Evolutionary conservation across 371 early-diverging fungal species (phyloP), one percentile per base, ranked within the genome.

Genomic region (Mortierella sp.): DNA sequence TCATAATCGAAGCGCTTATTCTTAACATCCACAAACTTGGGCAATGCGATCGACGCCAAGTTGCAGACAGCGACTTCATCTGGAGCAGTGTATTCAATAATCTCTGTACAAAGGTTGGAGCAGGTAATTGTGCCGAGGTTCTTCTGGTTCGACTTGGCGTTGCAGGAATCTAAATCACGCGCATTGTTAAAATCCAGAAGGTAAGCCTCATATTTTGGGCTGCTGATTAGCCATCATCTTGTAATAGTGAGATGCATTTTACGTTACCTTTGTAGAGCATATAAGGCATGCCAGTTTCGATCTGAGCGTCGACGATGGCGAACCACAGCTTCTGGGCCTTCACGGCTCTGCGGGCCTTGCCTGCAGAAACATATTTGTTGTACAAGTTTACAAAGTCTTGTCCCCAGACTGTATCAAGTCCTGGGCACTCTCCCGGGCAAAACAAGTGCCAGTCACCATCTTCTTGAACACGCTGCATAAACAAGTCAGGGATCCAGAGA

Each of bases 51-150:
- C 26, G 97, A 96, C 12, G 99, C 99, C 76, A 99, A 83, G 85
- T 99, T 99, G 92, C 99, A 99, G 37, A 99, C 99, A 53, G 99
- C 99, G 4, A 97, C 95, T 83, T 99, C 99, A 79, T 98, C 97
- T 51, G 95, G 93, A 17, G 90, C 84, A 4, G 98, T 94, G 90
- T 98, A 99, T 83, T 99, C 96, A 54, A 99, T 93, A 77, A 99
- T 98, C 79, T 99, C 86, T 22, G 90, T 90, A 78, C 94, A 93
- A 56, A 93, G 85, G 81, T 93, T 93, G 53, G 92, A 92, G 76
- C 93, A 91, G 53, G 89, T 83, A 85, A 99, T 99, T 3, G 97
- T 98, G 40, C 99, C 99, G 51, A 99, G 85, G 85, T 99, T 93
- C 84, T 93, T 89, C 80, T 99, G 99, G 89, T 99, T 99, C 63